Base-by-base conservation (phyloP, 345 rosid genomes). In the Euphorbia peplus region DNA sequence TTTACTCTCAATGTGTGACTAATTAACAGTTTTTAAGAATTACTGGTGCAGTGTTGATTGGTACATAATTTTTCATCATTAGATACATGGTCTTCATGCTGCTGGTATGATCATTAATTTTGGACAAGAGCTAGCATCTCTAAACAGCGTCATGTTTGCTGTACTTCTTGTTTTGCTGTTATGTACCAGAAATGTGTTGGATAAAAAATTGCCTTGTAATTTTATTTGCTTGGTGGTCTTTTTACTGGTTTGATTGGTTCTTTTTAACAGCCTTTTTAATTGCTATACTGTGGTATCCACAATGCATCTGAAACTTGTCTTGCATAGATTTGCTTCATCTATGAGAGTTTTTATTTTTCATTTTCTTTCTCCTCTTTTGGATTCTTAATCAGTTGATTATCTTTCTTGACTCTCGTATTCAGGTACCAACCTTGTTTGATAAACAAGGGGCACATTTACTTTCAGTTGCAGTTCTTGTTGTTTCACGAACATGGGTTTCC, bases 381-480 rank as follows among this genome's bases (percentile, higher is more conserved):
- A 46, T 24, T 11, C 7, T 60, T 21, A 18, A 42, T 15, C 46
- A 2, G 46, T 18, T 18, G 18, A 44, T 44, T 44, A 0, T 47
- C 26, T 44, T 39, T 64, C 39, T 70, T n/a, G 4, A 16, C 25
- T 9, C 28, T 41, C 28, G 7, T 59, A 47, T 44, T 70, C 84
- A 95, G 99, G 88, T 92, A 54, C 99, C 99, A 24, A 82, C 97
- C 13, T 64, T 90, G 70, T 71, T 95, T 71, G 98, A 95, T 78
- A 92, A 85, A 80, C 99, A 95, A 85, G 99, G 98, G 60, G 89
- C 82, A 67, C 96, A 90, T 67, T 80, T 92, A 67, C 90, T 92
- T 78, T 82, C 92, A 37, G 89, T 95, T 69, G 90, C 96, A 80
- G 79, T 86, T 66, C 92, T 95, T 73, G 98, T 95, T 50, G 78